Percentiles rank a stretch among this genome's conserved stretches.
Conservation (phyloP, 352 stramenopile genomes). For the Phytophthora pini region DNA sequence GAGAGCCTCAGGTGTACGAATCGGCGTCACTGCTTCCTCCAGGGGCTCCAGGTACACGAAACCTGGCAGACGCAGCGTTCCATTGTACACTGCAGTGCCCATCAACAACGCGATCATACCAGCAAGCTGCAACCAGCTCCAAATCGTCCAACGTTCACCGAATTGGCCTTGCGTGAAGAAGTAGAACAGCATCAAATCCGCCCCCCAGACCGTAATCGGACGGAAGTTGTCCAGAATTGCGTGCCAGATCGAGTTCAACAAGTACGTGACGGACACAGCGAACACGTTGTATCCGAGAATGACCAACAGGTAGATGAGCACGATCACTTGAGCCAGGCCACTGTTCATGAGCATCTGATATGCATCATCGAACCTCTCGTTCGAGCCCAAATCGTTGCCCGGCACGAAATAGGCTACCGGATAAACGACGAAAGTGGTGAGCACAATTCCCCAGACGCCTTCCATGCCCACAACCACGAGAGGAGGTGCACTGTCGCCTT, state of each 20-base stretch:
- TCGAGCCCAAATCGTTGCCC: slow-evolving; percentile 93
- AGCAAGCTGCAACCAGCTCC: slow-evolving; percentile 94
- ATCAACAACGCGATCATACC: slow-evolving; percentile 94
- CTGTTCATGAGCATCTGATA: slow-evolving; percentile 78
- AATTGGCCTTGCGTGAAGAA: slow-evolving; percentile 90
- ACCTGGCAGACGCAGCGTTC: slow-evolving; percentile 76
- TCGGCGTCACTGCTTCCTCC: slow-evolving; percentile 67
- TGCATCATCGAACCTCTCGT: slow-evolving; percentile 92
- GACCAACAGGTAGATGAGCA: slow-evolving; percentile 91
- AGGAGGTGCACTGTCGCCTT: slow-evolving; percentile 91
- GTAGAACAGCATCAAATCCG: slow-evolving; percentile 97
- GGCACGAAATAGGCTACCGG: slow-evolving; percentile 92
- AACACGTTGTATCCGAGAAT: slow-evolving; percentile 98
- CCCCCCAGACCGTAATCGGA: slow-evolving; percentile 96
- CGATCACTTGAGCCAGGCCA: slow-evolving; percentile 62
- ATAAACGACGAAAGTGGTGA: slow-evolving; percentile 95
- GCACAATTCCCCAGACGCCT: slow-evolving; percentile 94
- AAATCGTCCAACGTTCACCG: slow-evolving; percentile 95
- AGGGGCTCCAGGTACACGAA: slow-evolving; percentile 83
- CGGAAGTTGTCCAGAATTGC: slow-evolving; percentile 98
- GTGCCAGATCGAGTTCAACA: slow-evolving; percentile 98
- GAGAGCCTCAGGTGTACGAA: slow-evolving; percentile 64
- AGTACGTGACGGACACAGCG: slow-evolving; percentile 96
- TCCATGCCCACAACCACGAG: slow-evolving; percentile 96
- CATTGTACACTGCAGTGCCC: slow-evolving; percentile 98